phyloP scores from a whole-genome alignment of 805 yeast genomes.

The Jamesozyma rosinii region DNA sequence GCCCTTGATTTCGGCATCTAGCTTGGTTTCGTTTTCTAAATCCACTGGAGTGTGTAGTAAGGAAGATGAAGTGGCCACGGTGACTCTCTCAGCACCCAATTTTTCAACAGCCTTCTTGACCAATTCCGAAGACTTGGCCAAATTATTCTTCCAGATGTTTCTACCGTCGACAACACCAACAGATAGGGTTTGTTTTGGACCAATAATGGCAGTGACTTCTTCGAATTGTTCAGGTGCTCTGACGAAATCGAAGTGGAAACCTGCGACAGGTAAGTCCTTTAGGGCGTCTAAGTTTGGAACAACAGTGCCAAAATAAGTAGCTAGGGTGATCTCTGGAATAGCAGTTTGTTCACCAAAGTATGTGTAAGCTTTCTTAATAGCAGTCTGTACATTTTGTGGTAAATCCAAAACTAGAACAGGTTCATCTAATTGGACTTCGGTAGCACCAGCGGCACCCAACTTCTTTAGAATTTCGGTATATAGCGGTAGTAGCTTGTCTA shows the following conservation, averaged over 20 bases:
- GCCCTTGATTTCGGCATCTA: slow-evolving; percentile 84
- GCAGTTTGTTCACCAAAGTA: slow-evolving; percentile 53
- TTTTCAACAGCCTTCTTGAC: slow-evolving; percentile 76
- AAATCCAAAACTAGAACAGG: slow-evolving; percentile 92
- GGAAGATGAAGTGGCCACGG: slow-evolving; percentile 93
- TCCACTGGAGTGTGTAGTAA: slow-evolving; percentile 98
- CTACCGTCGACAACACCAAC: slow-evolving; percentile 98
- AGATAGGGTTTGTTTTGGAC: slow-evolving; percentile 69
- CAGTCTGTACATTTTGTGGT: slow-evolving; percentile 71
- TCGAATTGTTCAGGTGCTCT: slow-evolving; percentile 95
- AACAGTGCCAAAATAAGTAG: slow-evolving; percentile 97
- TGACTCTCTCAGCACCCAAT: slow-evolving; percentile 77
- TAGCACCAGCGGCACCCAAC: slow-evolving; percentile 91
- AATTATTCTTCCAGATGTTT: slow-evolving; percentile 98
- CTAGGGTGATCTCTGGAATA: slow-evolving; percentile 69
- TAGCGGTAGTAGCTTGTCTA: slow-evolving; percentile 85
- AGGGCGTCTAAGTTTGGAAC: slow-evolving; percentile 90
- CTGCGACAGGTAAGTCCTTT: slow-evolving; percentile 84
- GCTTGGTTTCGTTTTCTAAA: slow-evolving; percentile 82
- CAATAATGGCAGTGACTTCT: slow-evolving; percentile 58
- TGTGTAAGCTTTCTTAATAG: slow-evolving; percentile 83
- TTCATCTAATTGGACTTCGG: slow-evolving; percentile 92
- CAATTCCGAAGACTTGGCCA: slow-evolving; percentile 70
- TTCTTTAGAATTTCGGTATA: slow-evolving; percentile 82
- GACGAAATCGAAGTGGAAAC: slow-evolving; percentile 92